Evolutionary conservation across 2,329 filamentous ascomycete genomes (phyloP).

Genomic region (Colletotrichum sp.): DNA sequence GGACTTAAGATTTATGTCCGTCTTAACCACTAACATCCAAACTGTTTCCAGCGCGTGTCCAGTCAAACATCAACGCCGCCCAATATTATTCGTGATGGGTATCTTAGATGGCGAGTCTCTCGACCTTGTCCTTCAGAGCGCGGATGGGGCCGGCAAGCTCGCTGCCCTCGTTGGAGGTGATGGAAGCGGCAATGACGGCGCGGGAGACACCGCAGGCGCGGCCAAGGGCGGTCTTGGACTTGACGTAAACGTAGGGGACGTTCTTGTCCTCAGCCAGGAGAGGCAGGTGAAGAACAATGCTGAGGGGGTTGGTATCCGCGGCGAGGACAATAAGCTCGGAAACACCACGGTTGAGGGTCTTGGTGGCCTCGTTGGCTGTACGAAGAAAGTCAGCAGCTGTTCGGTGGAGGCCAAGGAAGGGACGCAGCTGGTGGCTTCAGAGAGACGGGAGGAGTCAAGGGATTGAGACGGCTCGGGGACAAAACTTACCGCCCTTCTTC

Average conservation of each 20-base stretch:
- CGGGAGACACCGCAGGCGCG: conserved; percentile 89
- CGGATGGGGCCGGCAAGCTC: conserved; percentile 90
- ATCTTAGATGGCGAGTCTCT: conserved; percentile 88
- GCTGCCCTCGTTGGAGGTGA: conserved; percentile 90
- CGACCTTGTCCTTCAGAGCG: conserved; percentile 91
- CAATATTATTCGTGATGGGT: neutral
- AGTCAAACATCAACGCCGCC: neutral
- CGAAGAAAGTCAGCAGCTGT: neutral
- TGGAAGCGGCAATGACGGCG: conserved; percentile 84
- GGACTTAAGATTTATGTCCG: neutral
- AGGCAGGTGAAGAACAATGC: conserved; percentile 88
- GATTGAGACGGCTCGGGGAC: neutral
- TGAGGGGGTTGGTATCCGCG: conserved; percentile 85
- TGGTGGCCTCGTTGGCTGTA: conserved; percentile 60
- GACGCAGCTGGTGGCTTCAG: neutral
- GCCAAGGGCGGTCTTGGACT: conserved; percentile 81
- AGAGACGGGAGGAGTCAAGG: neutral
- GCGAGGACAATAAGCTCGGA: conserved; percentile 83
- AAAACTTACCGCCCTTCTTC: conserved; percentile 81
- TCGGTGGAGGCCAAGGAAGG: conserved; percentile 45
- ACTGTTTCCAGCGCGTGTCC: neutral
- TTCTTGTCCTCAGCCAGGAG: conserved; percentile 86
- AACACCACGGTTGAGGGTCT: conserved; percentile 90
- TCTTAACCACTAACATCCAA: neutral
- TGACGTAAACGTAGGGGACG: conserved; percentile 64